Evolutionary conservation across 331 rosid genomes (phyloP).

Genomic region (Malus hybrid): DNA sequence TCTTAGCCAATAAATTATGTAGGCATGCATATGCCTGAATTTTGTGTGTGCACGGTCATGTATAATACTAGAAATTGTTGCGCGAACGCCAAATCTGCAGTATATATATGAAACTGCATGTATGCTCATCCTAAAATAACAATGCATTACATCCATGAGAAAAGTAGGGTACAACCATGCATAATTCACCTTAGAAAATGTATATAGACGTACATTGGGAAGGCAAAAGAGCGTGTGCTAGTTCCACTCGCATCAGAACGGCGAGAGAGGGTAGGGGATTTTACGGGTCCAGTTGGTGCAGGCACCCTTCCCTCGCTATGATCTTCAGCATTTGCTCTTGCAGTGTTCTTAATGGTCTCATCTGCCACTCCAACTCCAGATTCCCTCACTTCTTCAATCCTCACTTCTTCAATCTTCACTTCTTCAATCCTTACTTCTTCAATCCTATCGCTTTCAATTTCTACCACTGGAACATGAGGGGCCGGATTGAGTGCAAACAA

Average conservation of each 20-base stretch:
- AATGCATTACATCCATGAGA: background rate
- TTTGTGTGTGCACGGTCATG: background rate
- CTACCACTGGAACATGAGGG: conserved; percentile 22
- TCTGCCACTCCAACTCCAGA: conserved; percentile 13
- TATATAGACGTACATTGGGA: conserved; percentile 54
- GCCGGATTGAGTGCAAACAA: conserved; percentile 11
- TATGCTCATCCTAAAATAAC: background rate
- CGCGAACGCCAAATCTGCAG: no score
- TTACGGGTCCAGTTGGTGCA: conserved; percentile 9
- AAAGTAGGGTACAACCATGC: background rate
- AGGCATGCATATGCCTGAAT: background rate
- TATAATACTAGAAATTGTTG: background rate
- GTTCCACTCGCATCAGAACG: conserved; percentile 32
- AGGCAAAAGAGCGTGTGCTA: conserved; percentile 31
- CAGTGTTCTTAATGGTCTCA: conserved; percentile 14
- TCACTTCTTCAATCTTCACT: no score
- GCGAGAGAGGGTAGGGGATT: conserved; percentile 23
- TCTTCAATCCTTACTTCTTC: background rate
- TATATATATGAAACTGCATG: background rate
- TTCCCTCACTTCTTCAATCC: conserved; percentile 1
- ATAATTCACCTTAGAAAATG: conserved; percentile 3
- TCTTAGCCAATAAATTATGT: background rate
- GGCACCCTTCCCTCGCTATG: conserved; percentile 2
- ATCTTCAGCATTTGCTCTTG: conserved; percentile 3
- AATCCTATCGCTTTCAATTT: conserved; percentile 2